Base-by-base conservation (phyloP, 345 rosid species). In the Rhodamnia argentea region DNA sequence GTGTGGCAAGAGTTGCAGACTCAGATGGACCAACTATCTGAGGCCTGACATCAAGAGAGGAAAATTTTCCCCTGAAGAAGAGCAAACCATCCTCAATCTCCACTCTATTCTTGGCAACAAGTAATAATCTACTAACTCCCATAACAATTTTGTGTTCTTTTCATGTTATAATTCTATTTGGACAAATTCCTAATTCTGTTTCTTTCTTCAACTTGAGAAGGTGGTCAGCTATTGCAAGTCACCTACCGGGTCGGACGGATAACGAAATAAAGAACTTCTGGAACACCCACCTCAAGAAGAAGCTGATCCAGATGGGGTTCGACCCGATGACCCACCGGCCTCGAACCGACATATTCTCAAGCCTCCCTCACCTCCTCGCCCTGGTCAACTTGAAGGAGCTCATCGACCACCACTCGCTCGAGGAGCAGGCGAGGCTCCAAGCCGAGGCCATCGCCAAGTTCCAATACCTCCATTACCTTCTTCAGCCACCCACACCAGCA, bases 41-140 rank as follows among this genome's bases (percentile, higher is more conserved):
- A 88, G 97, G 87, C 98, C 99, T 26, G 99, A 95, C 87, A 96
- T 96, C 86, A 94, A 93, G 91, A 88, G 99, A 86, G 97, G 97
- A n/a, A 95, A 90, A 51, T 96, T 96, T 85, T 92, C 98, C 26
- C 90, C 87, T 6, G 97, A 96, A 62, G 99, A 96, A 90, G 98
- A 94, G 86, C 93, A 94, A 82, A 91, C 93, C 18, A 96, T 96
- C 91, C 92, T 95, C 92, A 89, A 91, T 88, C 94, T 94, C 90
- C 99, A 95, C 83, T 88, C 95, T 13, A 81, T 94, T 85, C 98
- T 96, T 59, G 99, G 99, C 76, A 94, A 96, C 93, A 95, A 94
- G 99, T 96, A 94, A 87, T 60, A 16, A 22, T 54, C 62, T 37
- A 50, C 58, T 9, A 44, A 37, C 75, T 50, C 64, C 83, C 42